Evolutionary conservation across 116 monocot genomes (phyloP).

Genomic region (Phalaenopsis hybrid): DNA sequence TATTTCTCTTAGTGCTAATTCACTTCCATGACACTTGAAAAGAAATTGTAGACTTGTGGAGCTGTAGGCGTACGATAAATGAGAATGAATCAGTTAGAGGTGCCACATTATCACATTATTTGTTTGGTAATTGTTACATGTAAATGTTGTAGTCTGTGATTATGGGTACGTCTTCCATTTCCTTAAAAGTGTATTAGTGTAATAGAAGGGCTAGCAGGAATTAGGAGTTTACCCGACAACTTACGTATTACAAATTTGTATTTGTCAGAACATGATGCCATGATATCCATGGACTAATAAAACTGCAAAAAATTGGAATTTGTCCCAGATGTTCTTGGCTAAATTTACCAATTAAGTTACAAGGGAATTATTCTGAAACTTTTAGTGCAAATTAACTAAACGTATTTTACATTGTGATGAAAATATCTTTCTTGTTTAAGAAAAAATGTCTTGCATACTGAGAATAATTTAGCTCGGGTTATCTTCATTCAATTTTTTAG

Average conservation of each 20-base stretch:
- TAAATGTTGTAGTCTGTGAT: not conserved
- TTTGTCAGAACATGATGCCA: not conserved
- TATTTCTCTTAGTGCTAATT: too few species aligned
- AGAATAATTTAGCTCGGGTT: not conserved
- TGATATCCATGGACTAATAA: not conserved
- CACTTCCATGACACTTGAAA: too few species aligned
- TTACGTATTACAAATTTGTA: not conserved
- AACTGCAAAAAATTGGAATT: not conserved
- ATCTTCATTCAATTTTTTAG: not conserved
- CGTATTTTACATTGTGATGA: not conserved
- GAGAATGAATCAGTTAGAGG: too few species aligned
- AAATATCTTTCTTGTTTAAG: not conserved
- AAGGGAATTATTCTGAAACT: not conserved
- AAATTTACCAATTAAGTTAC: not conserved
- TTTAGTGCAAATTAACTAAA: not conserved
- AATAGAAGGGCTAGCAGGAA: not conserved
- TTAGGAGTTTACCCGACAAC: too few species aligned
- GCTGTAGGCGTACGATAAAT: too few species aligned
- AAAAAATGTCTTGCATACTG: not conserved
- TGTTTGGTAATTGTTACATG: not conserved
- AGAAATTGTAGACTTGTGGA: too few species aligned
- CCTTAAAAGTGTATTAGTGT: not conserved
- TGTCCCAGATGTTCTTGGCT: not conserved
- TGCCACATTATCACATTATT: not conserved
- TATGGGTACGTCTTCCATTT: not conserved